Evolutionary conservation across 2,329 filamentous ascomycete genomes (phyloP).

Genomic region (Trichoderma sp.): DNA sequence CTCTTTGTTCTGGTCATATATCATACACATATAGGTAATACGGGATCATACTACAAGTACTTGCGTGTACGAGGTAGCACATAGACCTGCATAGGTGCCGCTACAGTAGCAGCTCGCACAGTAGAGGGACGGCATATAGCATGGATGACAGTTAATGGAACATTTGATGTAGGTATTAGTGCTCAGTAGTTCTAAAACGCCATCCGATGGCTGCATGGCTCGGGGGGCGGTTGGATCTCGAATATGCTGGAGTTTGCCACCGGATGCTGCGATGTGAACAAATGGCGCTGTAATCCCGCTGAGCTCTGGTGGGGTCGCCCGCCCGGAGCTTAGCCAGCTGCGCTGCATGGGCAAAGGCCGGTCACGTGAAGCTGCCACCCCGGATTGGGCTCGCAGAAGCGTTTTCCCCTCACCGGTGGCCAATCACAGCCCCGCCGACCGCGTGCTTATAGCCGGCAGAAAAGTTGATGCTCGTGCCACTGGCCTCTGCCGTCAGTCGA

Average conservation of each 20-base stretch:
- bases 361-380: conserved; percentile 25
- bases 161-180: neutral
- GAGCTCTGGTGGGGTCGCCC: neutral
- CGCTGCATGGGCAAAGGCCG: neutral
- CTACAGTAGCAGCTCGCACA: neutral
- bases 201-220: neutral
- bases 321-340: neutral
- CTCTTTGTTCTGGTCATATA: neutral
- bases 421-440: conserved; percentile 36
- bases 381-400: conserved; percentile 23
- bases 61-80: neutral
- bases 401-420: conserved; percentile 35
- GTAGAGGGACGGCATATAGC: neutral
- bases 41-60: neutral
- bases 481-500: conserved; percentile 30
- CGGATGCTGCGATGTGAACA: neutral
- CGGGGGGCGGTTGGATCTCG: neutral
- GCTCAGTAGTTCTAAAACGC: neutral
- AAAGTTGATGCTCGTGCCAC: conserved; percentile 30
- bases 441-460: conserved; percentile 18
- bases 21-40: neutral
- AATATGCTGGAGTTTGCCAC: neutral
- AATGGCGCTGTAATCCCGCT: neutral
- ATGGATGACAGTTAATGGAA: neutral
- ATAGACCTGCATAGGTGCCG: neutral